Evolutionary conservation across 1,139 yeast genomes (phyloP).

Genomic region (Blastobotrys proliferans): DNA sequence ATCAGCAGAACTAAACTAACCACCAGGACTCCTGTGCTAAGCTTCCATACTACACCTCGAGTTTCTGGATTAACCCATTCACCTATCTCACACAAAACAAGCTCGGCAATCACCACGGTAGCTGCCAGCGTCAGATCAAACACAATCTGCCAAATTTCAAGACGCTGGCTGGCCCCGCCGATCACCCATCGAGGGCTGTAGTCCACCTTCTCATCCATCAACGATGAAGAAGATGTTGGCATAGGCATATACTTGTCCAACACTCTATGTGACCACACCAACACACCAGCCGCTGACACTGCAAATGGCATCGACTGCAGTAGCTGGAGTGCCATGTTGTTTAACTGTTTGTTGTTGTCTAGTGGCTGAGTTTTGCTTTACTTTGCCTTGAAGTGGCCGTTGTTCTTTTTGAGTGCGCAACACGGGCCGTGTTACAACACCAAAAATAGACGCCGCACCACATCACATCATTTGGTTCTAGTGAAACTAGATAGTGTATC

Average conservation of each 20-base stretch:
- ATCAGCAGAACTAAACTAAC: slow-evolving; percentile 33
- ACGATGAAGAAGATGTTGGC: no score
- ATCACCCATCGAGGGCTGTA: not conserved
- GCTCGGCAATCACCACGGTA: slow-evolving; percentile 32
- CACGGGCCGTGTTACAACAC: no score
- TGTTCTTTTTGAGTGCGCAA: no score
- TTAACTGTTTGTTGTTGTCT: not conserved
- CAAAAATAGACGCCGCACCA: no score
- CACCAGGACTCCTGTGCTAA: slow-evolving; percentile 31
- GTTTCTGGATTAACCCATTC: slow-evolving; percentile 31
- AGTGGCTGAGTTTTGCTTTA: not conserved
- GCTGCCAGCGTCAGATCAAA: slow-evolving; percentile 24
- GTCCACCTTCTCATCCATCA: not conserved
- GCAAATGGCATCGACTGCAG: slow-evolving; percentile 16
- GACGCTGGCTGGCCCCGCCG: not conserved
- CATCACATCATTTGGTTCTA: no score
- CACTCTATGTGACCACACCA: slow-evolving; percentile 12
- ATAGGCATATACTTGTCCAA: slow-evolving; percentile 2
- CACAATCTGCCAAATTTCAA: slow-evolving; percentile 6
- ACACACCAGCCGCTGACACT: slow-evolving; percentile 15
- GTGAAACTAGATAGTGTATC: not conserved
- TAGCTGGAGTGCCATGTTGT: not conserved
- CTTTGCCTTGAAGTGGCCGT: no score
- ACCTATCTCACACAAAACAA: slow-evolving; percentile 40
- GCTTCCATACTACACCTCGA: slow-evolving; percentile 34